phyloP scores from a whole-genome alignment of 2,329 filamentous ascomycete species.

The Aspergillus viridinutans region DNA sequence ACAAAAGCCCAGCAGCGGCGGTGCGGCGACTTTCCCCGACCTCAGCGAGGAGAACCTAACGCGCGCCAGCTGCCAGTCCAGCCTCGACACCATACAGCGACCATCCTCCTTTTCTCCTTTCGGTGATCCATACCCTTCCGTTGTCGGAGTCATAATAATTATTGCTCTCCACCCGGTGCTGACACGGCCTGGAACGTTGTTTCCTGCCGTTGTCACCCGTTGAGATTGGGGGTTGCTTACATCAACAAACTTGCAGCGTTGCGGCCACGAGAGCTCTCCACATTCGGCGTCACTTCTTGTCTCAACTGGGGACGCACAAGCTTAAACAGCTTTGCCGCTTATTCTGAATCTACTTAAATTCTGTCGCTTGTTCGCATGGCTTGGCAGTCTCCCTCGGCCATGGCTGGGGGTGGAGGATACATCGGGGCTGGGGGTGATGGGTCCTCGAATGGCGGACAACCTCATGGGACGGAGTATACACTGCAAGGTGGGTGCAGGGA shows the following conservation, averaged over 20 bases:
- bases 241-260: conserved; percentile 16
- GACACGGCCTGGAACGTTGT: conserved; percentile 20
- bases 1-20: conserved; percentile 13
- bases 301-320: not conserved
- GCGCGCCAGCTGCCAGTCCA: conserved; percentile 8
- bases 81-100: not conserved
- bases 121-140: conserved; percentile 1
- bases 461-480: conserved; percentile 66
- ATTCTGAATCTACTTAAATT: not conserved
- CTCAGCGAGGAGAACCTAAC: conserved; percentile 15
- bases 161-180: conserved; percentile 11
- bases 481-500: conserved; percentile 56
- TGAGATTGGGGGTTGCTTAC: conserved; percentile 14
- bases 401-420: conserved; percentile 53
- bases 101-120: conserved; percentile 2
- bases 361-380: conserved; percentile 50
- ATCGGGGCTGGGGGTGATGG: conserved; percentile 43
- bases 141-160: conserved; percentile 5
- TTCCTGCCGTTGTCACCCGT: conserved; percentile 20
- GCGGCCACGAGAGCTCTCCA: conserved; percentile 11
- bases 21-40: conserved; percentile 14
- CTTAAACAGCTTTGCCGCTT: not conserved
- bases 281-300: not conserved
- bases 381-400: conserved; percentile 65
- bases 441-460: conserved; percentile 44